phyloP scores from a whole-genome alignment of 768 basidiomycete genomes.

The Pisolithus albus region DNA sequence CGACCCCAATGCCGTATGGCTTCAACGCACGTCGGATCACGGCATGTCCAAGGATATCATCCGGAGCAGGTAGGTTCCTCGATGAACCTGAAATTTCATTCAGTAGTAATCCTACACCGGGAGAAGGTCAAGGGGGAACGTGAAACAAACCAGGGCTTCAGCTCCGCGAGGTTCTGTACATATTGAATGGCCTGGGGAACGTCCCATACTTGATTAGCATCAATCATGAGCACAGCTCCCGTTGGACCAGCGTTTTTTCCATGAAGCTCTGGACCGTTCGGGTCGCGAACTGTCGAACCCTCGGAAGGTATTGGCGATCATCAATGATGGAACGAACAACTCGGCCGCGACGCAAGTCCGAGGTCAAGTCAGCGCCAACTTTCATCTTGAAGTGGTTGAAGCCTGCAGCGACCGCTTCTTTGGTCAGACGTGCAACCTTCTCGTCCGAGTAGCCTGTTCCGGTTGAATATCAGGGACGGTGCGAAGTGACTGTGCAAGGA shows the following conservation, averaged over 20 bases:
- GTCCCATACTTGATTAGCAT: constrained; percentile 97
- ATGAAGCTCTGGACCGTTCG: constrained; percentile 51
- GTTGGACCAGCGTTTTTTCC: constrained; percentile 95
- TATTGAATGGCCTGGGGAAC: constrained; percentile 91
- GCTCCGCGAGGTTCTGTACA: constrained; percentile 66
- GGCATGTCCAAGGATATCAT: constrained; percentile 88
- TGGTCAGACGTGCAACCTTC: constrained; percentile 80
- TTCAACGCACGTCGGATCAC: constrained; percentile 77
- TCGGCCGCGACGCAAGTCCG: constrained; percentile 80
- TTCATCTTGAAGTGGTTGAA: constrained; percentile 99
- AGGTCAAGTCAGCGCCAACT: constrained; percentile 77
- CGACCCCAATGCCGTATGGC: constrained; percentile 83
- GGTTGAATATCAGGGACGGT: constrained; percentile 7
- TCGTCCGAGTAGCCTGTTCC: constrained; percentile 79
- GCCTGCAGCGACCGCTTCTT: constrained; percentile 75
- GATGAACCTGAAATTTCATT: constrained; percentile 64
- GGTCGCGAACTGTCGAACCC: constrained; percentile 50
- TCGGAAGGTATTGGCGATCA: constrained; percentile 72
- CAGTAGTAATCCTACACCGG: not conserved
- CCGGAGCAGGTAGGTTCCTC: constrained; percentile 97
- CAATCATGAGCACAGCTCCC: constrained; percentile 93
- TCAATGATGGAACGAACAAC: constrained; percentile 95
- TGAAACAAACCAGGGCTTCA: constrained; percentile 76
- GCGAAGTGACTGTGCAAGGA: not conserved
- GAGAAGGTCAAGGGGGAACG: not conserved